These are phyloP conservation scores for Teunomyces gatunensis DNA, from an alignment of 805 yeast genomes.

Conservation along the genomic window DNA sequence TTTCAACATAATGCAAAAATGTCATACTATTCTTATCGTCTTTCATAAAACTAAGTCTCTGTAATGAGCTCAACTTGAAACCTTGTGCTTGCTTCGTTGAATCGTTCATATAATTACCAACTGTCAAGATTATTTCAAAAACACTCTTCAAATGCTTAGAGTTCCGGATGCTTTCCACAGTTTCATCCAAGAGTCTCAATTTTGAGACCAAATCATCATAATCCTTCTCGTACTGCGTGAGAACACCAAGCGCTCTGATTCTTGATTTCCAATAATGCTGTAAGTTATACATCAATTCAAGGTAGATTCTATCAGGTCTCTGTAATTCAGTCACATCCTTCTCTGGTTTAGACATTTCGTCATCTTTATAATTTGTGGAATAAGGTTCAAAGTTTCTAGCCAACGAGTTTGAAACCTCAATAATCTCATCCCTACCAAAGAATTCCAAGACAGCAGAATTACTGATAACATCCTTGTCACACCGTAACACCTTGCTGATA, in stretches of 20 bases:
- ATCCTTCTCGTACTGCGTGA: constrained; percentile 61
- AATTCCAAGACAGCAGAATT: constrained; percentile 66
- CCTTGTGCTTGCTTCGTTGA: constrained; percentile 65
- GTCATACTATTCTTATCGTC: constrained; percentile 68
- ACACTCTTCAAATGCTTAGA: constrained; percentile 57
- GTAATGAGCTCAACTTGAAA: constrained; percentile 66
- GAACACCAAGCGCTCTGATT: constrained; percentile 56
- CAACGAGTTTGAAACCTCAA: constrained; percentile 55
- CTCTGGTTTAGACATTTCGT: constrained; percentile 38
- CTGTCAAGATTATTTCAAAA: constrained; percentile 63
- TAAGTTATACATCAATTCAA: constrained; percentile 66
- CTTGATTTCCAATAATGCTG: constrained; percentile 72
- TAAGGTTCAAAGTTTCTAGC: constrained; percentile 63
- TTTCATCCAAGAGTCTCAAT: constrained; percentile 56
- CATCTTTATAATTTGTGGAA: constrained; percentile 46
- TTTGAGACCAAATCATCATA: constrained; percentile 58
- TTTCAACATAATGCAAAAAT: constrained; percentile 73
- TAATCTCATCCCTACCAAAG: constrained; percentile 62
- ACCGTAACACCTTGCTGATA: constrained; percentile 51
- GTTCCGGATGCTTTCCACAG: constrained; percentile 50
- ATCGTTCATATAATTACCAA: constrained; percentile 82
- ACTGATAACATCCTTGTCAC: constrained; percentile 54
- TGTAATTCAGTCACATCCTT: constrained; percentile 57
- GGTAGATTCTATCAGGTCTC: constrained; percentile 66
- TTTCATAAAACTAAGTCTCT: constrained; percentile 68